Evolutionary conservation across 2,329 filamentous ascomycete genomes (phyloP), one percentile per base, ranked within the genome.

Genomic region (Teratosphaeriaceae sp.): DNA sequence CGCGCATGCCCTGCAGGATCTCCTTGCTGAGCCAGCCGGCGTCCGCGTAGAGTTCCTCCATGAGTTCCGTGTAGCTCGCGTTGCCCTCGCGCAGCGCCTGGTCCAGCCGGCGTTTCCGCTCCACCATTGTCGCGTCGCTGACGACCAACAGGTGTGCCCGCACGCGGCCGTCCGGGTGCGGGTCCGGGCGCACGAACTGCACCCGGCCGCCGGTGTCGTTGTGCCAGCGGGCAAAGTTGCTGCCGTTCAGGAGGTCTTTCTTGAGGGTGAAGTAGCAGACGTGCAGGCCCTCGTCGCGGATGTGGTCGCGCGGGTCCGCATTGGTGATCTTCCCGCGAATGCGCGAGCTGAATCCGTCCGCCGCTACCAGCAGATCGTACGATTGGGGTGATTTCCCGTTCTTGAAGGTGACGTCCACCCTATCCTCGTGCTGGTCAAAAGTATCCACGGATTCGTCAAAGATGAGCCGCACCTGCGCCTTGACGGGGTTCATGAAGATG

Each of bases 311-410:
- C 2, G 47, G 45, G 8, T 36, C 18, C 9, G 64, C 64, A 13
- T 56, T 60, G 7, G 73, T 56, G 12, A 65, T 68, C 7, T 73
- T 60, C 1, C 68, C 66, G 30, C 72, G 62, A 22, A 69, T 74
- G 30, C 64, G 58, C 2, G 71, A 75, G 2, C 62, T 67, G 9
- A 68, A 56, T 2, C 72, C 72, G 45, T 75, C 72, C 40, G 66
- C 69, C 16, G 68, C 71, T 9, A 75, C 66, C 13, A 76, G 65
- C 2, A 76, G 64, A 42, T 42, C 40, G 22, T 35, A 42, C 15
- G 19, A 35, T 11, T 26, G 13, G 31, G 40, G 20, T 19, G 11
- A 20, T 20, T 35, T 35, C 19, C 8, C 5, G 7, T 26, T 23
- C 8, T 12, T n/a, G 40, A 42, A 36, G 19, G 19, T 26, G 29